Conservation (phyloP, 139 green algal genomes). For the Gonium pectorale region DNA sequence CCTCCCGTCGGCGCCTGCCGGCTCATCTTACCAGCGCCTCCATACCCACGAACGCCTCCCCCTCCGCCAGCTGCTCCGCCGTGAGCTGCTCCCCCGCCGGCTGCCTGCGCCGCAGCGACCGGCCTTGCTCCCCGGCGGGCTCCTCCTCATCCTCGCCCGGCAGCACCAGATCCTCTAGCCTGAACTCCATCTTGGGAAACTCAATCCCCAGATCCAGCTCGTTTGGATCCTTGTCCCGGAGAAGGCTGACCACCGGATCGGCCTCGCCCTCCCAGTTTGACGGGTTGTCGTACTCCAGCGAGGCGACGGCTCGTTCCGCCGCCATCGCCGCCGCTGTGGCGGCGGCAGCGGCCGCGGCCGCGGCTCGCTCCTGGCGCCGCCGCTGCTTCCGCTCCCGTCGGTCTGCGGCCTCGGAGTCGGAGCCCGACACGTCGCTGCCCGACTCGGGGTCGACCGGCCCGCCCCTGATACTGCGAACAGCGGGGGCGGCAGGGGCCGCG, state of each 20-base stretch:
- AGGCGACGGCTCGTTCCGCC: too few relatives aligned
- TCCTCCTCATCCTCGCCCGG: slow-evolving; percentile 1
- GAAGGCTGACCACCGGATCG: too few relatives aligned
- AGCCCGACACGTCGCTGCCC: too few relatives aligned
- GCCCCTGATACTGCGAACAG: too few relatives aligned
- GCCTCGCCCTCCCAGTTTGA: too few relatives aligned
- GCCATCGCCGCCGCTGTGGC: background rate
- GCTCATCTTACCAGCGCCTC: slow-evolving; percentile 38
- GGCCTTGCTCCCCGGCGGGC: background rate
- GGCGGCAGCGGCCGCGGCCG: background rate
- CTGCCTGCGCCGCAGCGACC: background rate
- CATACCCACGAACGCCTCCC: slow-evolving; percentile 34
- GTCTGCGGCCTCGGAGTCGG: background rate
- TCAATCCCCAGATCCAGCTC: slow-evolving; percentile 29
- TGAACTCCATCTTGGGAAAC: slow-evolving; percentile 22
- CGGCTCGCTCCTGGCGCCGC: background rate
- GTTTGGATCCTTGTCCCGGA: slow-evolving; percentile 23
- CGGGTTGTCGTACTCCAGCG: too few relatives aligned
- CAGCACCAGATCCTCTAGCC: slow-evolving; percentile 25
- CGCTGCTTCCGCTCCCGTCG: too few relatives aligned
- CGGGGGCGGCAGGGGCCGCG: background rate
- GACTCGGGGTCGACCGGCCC: too few relatives aligned
- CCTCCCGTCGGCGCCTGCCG: too few relatives aligned
- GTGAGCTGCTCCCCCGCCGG: background rate
- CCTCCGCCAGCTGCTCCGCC: slow-evolving; percentile 16